These are phyloP conservation scores for Volvariella volvacea DNA, from an alignment of 1,284 basidiomycete genomes.

Conservation along the genomic window DNA sequence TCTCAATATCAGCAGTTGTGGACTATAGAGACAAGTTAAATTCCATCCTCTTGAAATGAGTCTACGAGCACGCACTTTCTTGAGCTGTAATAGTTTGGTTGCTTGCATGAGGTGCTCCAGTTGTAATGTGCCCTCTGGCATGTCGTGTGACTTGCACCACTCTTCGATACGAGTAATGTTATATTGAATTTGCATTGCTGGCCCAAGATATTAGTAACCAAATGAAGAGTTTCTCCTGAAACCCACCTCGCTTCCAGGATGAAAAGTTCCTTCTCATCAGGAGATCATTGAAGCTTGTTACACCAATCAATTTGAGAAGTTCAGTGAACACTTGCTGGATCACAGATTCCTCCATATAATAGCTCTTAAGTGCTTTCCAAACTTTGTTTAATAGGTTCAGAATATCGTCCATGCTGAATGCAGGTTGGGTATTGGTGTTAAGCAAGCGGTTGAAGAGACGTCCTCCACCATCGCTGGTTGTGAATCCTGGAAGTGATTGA, in stretches of 20 bases:
- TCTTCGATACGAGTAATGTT: conserved; percentile 98
- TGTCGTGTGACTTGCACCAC: conserved; percentile 97
- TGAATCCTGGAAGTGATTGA: conserved; percentile 96
- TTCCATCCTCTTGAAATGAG: background rate
- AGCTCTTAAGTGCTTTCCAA: conserved; percentile 97
- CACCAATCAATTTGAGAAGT: conserved; percentile 92
- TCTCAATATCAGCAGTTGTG: conserved; percentile 91
- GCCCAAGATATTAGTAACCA: conserved; percentile 1
- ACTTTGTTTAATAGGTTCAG: conserved; percentile 96
- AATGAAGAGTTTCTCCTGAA: conserved; percentile 2
- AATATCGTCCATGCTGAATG: conserved; percentile 99
- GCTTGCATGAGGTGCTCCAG: conserved; percentile 99
- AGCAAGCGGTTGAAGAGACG: conserved; percentile 92
- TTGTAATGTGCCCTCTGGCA: conserved; percentile 98
- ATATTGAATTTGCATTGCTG: conserved; percentile 99
- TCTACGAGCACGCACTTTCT: conserved; percentile 65
- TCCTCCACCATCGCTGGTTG: conserved; percentile 89
- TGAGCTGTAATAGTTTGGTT: conserved; percentile 95
- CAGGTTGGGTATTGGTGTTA: conserved; percentile 78
- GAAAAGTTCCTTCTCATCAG: conserved; percentile 99
- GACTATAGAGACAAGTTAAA: conserved; percentile 46
- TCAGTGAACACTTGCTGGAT: conserved; percentile 97
- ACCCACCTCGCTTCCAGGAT: conserved; percentile 96
- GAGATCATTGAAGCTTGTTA: conserved; percentile 97
- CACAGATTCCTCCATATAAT: conserved; percentile 97